Percentiles rank a stretch among this genome's conserved stretches.
These are phyloP conservation scores for Carex pumila DNA, from an alignment of 176 grass and related monocot species.

Conservation along the genomic window DNA sequence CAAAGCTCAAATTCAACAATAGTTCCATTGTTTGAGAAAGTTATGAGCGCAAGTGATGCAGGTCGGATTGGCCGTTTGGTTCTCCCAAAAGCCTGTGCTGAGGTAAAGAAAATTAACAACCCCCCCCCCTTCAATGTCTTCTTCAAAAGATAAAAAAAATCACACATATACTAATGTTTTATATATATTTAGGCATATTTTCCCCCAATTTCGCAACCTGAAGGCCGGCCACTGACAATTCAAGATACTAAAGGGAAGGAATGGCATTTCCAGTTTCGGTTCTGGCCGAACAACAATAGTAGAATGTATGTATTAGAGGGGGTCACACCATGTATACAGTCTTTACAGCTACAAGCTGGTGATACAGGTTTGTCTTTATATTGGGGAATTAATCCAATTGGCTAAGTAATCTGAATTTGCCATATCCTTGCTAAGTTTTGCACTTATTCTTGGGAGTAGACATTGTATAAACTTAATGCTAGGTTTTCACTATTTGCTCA, in stretches of 20 bases:
- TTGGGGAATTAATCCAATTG: neutral
- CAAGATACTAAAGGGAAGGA: conserved; percentile 98
- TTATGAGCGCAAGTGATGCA: conserved; percentile 94
- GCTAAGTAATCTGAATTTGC: neutral
- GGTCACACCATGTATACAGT: conserved; percentile 98
- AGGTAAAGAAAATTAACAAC: conserved; percentile 36
- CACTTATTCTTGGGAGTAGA: neutral
- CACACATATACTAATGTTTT: neutral
- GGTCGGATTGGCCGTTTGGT: conserved; percentile 97
- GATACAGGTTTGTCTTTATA: conserved; percentile 67
- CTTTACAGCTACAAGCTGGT: conserved; percentile 96
- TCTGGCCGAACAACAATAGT: conserved; percentile 99
- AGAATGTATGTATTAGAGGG: conserved; percentile 99
- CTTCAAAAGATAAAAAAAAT: neutral
- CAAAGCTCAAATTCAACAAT: conserved; percentile 94
- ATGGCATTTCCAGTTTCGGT: conserved; percentile 99
- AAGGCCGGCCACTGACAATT: conserved; percentile 97
- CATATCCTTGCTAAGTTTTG: neutral
- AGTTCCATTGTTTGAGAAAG: conserved; percentile 97
- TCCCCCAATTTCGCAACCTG: conserved; percentile 96
- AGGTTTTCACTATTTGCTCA: conserved; percentile 2
- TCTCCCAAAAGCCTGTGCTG: conserved; percentile 98
- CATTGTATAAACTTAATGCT: neutral
- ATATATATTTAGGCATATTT: conserved; percentile 80
- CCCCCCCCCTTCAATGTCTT: neutral